Conservation (phyloP, 1,139 yeast genomes). For the Scheffersomyces stambukii region DNA sequence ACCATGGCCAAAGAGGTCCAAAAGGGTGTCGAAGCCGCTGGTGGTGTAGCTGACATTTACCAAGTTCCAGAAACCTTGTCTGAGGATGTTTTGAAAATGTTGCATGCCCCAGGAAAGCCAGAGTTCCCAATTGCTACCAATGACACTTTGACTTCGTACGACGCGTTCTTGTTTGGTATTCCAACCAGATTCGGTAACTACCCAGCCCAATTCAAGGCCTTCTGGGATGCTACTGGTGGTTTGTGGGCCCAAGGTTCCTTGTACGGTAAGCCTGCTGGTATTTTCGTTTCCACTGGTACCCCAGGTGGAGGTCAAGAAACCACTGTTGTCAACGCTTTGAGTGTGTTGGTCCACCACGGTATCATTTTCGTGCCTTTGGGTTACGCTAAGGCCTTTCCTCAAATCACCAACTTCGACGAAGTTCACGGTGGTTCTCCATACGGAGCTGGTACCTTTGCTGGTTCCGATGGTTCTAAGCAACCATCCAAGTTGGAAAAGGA, state of each 20-base stretch:
- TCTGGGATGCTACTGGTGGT: conserved; percentile 81
- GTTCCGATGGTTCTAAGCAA: conserved; percentile 73
- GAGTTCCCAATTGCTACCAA: conserved; percentile 65
- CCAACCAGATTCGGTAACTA: conserved; percentile 82
- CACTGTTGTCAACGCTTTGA: conserved; percentile 61
- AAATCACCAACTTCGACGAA: conserved; percentile 58
- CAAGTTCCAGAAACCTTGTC: conserved; percentile 80
- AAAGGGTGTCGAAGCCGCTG: conserved; percentile 70
- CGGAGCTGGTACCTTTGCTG: conserved; percentile 87
- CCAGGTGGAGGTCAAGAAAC: conserved; percentile 84
- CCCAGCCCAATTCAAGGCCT: conserved; percentile 79
- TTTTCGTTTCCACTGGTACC: conserved; percentile 75
- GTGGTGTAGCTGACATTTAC: conserved; percentile 66
- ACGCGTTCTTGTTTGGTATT: conserved; percentile 74
- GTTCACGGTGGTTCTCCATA: conserved; percentile 83
- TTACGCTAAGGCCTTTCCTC: conserved; percentile 58
- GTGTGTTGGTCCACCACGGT: conserved; percentile 76
- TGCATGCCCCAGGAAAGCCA: conserved; percentile 65
- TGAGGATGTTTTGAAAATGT: conserved; percentile 51
- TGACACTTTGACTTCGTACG: conserved; percentile 59
- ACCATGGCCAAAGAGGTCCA: conserved; percentile 64
- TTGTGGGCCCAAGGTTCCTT: conserved; percentile 77
- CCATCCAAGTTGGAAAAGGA: conserved; percentile 64
- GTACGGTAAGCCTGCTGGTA: conserved; percentile 72
- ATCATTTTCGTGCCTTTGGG: conserved; percentile 78